Evolutionary conservation across 2,329 filamentous ascomycete genomes (phyloP).

Genomic region (Phyllosticta capitalensis): DNA sequence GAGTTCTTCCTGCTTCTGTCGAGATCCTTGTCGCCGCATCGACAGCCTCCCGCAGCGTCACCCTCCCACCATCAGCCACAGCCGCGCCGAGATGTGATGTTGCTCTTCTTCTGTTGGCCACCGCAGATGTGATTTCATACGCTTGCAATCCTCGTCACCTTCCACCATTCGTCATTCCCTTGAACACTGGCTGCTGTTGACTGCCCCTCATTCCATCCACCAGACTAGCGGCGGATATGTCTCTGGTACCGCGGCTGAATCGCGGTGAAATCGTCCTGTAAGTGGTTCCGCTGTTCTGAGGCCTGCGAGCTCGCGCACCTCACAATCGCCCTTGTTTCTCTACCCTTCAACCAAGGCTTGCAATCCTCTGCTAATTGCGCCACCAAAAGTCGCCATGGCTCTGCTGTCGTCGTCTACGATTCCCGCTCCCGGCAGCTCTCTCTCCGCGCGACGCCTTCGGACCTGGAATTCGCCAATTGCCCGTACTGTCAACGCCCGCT

Average conservation of each 20-base stretch:
- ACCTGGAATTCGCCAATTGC: slow-evolving; percentile 58
- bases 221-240: slow-evolving; percentile 4
- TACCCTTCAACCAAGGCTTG: not conserved
- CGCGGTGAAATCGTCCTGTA: slow-evolving; percentile 11
- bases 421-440: slow-evolving; percentile 75
- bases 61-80: slow-evolving; percentile 5
- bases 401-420: slow-evolving; percentile 87
- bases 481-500: slow-evolving; percentile 81
- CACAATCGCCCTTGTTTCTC: not conserved
- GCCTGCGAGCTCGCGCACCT: not conserved
- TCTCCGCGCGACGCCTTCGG: slow-evolving; percentile 53
- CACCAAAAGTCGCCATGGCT: slow-evolving; percentile 66
- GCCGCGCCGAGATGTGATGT: slow-evolving; percentile 4
- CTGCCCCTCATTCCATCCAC: not conserved
- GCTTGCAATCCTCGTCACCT: not conserved
- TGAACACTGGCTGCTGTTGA: not conserved
- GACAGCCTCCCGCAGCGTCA: not conserved
- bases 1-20: slow-evolving; percentile 5
- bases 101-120: not conserved
- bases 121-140: not conserved
- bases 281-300: too few species aligned
- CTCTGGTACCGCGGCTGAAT: slow-evolving; percentile 10
- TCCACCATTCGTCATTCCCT: not conserved
- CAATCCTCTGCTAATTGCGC: not conserved
- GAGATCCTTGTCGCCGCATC: slow-evolving; percentile 1